Evolutionary conservation across 108 stramenopile species (phyloP), one percentile per base, ranked within the genome.

Genomic region (Pseudonitzschia delicatissima): DNA sequence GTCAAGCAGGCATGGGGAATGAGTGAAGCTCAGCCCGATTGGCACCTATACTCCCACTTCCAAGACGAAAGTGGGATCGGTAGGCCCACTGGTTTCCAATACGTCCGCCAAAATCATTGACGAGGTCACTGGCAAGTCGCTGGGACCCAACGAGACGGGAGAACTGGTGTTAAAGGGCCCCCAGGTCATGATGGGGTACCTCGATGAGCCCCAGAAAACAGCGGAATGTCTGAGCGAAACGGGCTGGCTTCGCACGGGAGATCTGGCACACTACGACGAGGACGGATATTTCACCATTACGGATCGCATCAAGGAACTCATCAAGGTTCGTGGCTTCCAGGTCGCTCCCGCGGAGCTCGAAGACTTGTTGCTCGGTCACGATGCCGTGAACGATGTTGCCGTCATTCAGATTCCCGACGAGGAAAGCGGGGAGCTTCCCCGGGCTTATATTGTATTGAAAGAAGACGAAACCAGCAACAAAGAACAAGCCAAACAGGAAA

Each of bases 341-440:
- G 95, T 97, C 18, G 92, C 96, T 32, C 96, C 96, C 17, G 96
- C 96, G 1, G 96, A 97, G 64, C 79, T 97, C 55, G 96, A 97
- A 69, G 92, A 85, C n/a, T 63, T 96, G n/a, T 45, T 97, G 7
- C 67, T 91, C 8, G 82, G 81, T 17, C 73, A 93, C 78, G 86
- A 86, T 29, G 51, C 78, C 4, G 81, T 97, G n/a, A 68, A 81
- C 18, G 96, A 97, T 76, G 84, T 68, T 9, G 92, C 90, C n/a
- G 94, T 97, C 9, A 83, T 97, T 76, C 89, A 82, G 25, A 75
- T 85, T 13, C 87, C 86, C 0, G 87, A 94, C 69, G 87, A 83
- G 53, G 78, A 66, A 13, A 74, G 69, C 5, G 96, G 93, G 26
- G 95, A 97, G 75, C 58, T 90, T 28, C 96, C 96, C 21, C 78